These are phyloP conservation scores for Boletus tylopilopsis DNA, from an alignment of 768 basidiomycete species.

Conservation along the genomic window DNA sequence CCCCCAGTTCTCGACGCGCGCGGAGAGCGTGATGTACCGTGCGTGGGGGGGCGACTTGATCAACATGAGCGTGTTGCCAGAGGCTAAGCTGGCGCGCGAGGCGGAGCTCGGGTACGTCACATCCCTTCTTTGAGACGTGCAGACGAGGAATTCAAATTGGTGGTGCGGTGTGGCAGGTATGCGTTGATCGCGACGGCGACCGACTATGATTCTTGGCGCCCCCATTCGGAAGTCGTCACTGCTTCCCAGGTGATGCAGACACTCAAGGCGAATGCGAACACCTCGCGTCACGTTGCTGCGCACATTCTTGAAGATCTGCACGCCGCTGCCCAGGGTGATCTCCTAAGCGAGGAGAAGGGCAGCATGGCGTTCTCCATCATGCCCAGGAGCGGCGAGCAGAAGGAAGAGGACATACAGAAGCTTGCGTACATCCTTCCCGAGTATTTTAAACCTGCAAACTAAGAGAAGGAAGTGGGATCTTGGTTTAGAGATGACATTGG, in stretches of 20 bases:
- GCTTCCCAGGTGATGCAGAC: conserved; percentile 90
- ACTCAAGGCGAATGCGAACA: conserved; percentile 81
- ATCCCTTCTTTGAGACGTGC: neutral
- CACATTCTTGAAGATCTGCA: conserved; percentile 70
- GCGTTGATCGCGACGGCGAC: conserved; percentile 88
- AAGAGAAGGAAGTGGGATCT: no score
- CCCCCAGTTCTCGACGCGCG: conserved; percentile 96
- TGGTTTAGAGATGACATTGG: no score
- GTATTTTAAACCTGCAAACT: conserved; percentile 48
- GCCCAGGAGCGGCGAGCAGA: conserved; percentile 56
- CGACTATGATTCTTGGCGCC: conserved; percentile 95
- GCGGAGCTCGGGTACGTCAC: conserved; percentile 76
- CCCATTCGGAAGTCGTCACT: conserved; percentile 76
- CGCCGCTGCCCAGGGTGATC: conserved; percentile 47
- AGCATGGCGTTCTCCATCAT: conserved; percentile 87
- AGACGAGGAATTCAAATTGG: no score
- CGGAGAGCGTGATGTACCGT: conserved; percentile 93
- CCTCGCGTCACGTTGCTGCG: conserved; percentile 72
- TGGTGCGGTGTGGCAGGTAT: conserved; percentile 51
- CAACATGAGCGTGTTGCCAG: conserved; percentile 96
- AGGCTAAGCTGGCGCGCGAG: conserved; percentile 95
- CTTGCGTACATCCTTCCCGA: conserved; percentile 74
- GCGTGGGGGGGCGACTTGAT: conserved; percentile 91
- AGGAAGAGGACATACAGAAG: conserved; percentile 59
- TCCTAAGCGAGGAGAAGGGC: conserved; percentile 69